Base-by-base conservation (phyloP, 2,329 filamentous ascomycete species). In the Neonectria magnoliae region DNA sequence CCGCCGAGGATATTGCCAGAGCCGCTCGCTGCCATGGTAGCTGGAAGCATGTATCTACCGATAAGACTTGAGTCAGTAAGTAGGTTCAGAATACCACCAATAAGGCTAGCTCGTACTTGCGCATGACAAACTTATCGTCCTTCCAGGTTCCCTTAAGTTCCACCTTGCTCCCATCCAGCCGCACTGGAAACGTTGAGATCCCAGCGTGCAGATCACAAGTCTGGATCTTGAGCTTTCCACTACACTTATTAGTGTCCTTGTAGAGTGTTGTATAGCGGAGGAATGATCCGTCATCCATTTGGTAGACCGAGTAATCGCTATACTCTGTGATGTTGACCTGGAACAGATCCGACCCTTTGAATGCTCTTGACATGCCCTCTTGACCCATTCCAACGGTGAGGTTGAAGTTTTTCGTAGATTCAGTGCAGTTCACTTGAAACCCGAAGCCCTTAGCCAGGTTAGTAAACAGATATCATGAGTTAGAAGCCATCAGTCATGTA, bases 201-300 rank as follows among this genome's bases (percentile, higher is more conserved):
- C 70, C 70, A 2, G 29, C 70, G 13, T 72, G 66, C 1, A 72
- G 27, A 13, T 72, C 70, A 6, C 70, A 72, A 2, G 64, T 72
- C 29, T 66, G 68, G 2, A 71, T 22, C 9, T 68, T 69, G 0
- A 63, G 48, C 14, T 66, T 62, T 5, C 68, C 70, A 2, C 31
- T 31, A 3, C 70, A 72, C 1, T 45, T 11, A 1, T 6, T 48
- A 1, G 57, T 62, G 1, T 72, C 62, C n/a, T 72, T 72, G 5
- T 58, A 71, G 0, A 72, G 64, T 1, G 70, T 65, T 9, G 64
- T 64, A 1, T 68, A 67, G 1, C 58, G 68, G 0, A 72, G 50
- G 20, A 72, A 71, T 0, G 70, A 27, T 0, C 70, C 70, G 14
- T 67, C 47, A 2, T 62, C 54, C 5, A 31, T 0, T 1, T 55